These are phyloP conservation scores for Colletotrichum shisoi DNA, from an alignment of 2,329 filamentous ascomycete genomes.

Conservation along the genomic window DNA sequence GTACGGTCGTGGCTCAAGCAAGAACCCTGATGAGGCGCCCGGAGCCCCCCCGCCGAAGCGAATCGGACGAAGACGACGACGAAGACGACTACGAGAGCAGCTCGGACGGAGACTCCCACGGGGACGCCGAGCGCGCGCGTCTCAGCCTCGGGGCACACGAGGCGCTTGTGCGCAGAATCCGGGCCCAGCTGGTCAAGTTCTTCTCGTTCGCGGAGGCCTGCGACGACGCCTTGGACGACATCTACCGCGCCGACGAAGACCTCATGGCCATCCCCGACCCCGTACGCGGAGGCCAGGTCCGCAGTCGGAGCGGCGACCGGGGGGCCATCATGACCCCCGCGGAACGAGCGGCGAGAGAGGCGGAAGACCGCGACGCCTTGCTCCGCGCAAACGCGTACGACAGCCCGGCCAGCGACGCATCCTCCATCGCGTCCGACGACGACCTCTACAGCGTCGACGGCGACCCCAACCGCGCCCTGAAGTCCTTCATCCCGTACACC, in stretches of 20 bases:
- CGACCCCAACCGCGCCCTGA: background rate
- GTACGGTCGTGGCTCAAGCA: too few relatives aligned
- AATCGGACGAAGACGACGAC: too few relatives aligned
- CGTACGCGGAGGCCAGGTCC: background rate
- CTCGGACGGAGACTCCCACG: background rate
- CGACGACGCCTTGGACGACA: background rate
- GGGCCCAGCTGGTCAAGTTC: background rate
- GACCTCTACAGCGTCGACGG: background rate
- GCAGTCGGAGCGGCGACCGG: background rate
- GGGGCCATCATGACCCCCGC: background rate
- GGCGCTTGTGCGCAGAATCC: background rate
- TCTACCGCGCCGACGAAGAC: background rate
- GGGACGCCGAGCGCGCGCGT: background rate
- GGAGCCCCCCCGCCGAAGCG: too few relatives aligned
- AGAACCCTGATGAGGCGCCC: too few relatives aligned
- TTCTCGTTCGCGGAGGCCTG: background rate
- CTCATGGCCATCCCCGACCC: background rate
- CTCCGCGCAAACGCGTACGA: background rate
- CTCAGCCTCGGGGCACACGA: background rate
- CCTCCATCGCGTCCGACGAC: background rate
- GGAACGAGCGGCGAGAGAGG: background rate
- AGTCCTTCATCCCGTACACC: conserved; percentile 1
- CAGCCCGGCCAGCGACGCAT: background rate
- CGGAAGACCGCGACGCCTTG: background rate
- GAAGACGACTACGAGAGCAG: too few relatives aligned